Base-by-base conservation (phyloP, 2,329 filamentous ascomycete genomes). In the Trichoderma sp. region DNA sequence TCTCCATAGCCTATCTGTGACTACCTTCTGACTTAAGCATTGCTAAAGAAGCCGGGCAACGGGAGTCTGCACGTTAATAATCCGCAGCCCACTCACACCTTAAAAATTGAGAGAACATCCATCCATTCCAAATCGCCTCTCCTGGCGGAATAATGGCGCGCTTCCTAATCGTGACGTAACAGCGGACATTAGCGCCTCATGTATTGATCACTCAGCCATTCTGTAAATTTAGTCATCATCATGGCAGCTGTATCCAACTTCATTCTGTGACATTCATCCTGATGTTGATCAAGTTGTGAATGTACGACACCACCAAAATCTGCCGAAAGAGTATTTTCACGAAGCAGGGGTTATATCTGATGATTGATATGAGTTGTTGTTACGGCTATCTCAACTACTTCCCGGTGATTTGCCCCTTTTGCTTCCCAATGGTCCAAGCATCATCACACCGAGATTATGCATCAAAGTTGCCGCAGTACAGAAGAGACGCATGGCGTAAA, bases 101-200 rank as follows among this genome's bases (percentile, higher is more conserved):
- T 7, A 2, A 7, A 30, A 12, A 34, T 34, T 12, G 30, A 34
- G 9, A 3, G 21, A 3, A 24, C 21, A 24, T 24, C 21, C 21
- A 24, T 24, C 21, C 15, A 59, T 50, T 48, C 19, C 56, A 59
- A 50, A 41, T 60, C 39, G 30, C 28, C 12, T 15, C 9, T 60
- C 19, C 34, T 39, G 43, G 26, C 15, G 26, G 9, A 50, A 30
- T 34, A 39, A 30, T 58, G 54, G 64, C 51, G 54, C 41, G 68
- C 73, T 76, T 76, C 71, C 71, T 69, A 72, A 76, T 74, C 56
- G 72, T 77, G 74, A 77, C 73, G 73, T 76, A 76, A 75, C 70
- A 39, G 19, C 24, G 56, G 12, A 24, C 60, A 19, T 63, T 55
- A 51, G 48, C 50, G 39, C 50, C 39, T 17, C 14, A 5, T 50